Evolutionary conservation across 306 rosid genomes (phyloP), one percentile per base, ranked within the genome.

Genomic region (Rosa persica): DNA sequence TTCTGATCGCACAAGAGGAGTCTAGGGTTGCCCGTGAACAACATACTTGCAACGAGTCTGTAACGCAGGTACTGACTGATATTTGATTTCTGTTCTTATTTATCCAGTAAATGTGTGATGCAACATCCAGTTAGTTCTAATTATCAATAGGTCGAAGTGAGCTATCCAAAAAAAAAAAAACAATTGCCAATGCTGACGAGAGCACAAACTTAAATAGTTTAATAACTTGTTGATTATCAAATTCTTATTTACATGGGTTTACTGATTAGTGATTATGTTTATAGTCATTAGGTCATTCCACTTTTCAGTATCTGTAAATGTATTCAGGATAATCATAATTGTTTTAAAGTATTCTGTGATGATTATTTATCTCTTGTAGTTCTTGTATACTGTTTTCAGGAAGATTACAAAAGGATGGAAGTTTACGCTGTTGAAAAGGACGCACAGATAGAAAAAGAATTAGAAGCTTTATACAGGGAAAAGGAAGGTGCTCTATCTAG

Each of bases 371-470:
- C n/a, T 36, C 44, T 75, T 38, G 5, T 60, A 47, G 5, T 34
- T 76, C 79, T 8, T 48, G 47, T 44, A 67, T 74, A 23, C 40
- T 78, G 54, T 34, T 40, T 11, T 81, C 88, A 95, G 98, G 98
- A 94, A 81, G 97, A 90, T 78, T 77, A 87, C 85, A 88, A 72
- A 82, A 85, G 78, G 78, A 80, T 95, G 82, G 98, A 92, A 80
- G 89, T 87, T 68, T 77, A 82, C 64, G 86, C 86, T 62, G 88
- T 92, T 88, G 98, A 95, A 86, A 82, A 85, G 60, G 98, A 89
- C 83, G 68, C 98, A 55, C 86, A 78, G 75, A 80, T 91, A 78
- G 92, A 90, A 86, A 91, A 89, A 76, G 86, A 88, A 79, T 71
- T 94, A 46, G 70, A 82, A 67, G 84, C 85, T 78, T 78, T 67